phyloP scores from a whole-genome alignment of 1,284 basidiomycete species.

The Trichosporon sp. region DNA sequence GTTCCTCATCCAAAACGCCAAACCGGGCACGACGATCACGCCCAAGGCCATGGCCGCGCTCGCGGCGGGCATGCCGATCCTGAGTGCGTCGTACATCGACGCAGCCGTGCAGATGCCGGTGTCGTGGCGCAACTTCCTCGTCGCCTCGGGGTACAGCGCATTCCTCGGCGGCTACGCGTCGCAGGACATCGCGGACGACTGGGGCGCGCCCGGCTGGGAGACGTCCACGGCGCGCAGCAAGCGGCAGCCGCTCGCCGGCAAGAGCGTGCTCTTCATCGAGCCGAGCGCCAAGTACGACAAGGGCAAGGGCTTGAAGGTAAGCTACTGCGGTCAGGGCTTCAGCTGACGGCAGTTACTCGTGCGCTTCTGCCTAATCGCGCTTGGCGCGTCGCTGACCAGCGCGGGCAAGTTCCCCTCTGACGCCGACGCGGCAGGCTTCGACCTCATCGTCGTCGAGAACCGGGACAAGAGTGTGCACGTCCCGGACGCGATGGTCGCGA shows the following conservation, averaged over 20 bases:
- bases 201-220: constrained; percentile 58
- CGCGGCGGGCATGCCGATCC: constrained; percentile 76
- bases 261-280: constrained; percentile 31
- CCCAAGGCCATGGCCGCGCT: constrained; percentile 75
- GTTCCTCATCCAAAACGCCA: constrained; percentile 65
- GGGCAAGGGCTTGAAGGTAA: constrained; percentile 25
- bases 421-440: constrained; percentile 50
- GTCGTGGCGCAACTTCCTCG: constrained; percentile 63
- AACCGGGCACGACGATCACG: constrained; percentile 58
- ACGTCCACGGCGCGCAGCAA: constrained; percentile 53
- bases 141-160: constrained; percentile 64
- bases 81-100: constrained; percentile 62
- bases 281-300: constrained; percentile 19
- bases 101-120: constrained; percentile 49
- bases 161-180: constrained; percentile 56
- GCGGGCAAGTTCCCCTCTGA: constrained; percentile 38
- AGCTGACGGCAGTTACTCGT: constrained; percentile 51
- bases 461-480: constrained; percentile 35
- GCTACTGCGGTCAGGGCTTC: background rate
- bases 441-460: constrained; percentile 65
- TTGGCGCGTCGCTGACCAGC: constrained; percentile 59
- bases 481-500: constrained; percentile 44
- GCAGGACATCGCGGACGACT: constrained; percentile 66
- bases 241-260: constrained; percentile 28
- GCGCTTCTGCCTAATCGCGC: constrained; percentile 68